phyloP scores from a whole-genome alignment of 257 asterid species.

The Plantago ovata region DNA sequence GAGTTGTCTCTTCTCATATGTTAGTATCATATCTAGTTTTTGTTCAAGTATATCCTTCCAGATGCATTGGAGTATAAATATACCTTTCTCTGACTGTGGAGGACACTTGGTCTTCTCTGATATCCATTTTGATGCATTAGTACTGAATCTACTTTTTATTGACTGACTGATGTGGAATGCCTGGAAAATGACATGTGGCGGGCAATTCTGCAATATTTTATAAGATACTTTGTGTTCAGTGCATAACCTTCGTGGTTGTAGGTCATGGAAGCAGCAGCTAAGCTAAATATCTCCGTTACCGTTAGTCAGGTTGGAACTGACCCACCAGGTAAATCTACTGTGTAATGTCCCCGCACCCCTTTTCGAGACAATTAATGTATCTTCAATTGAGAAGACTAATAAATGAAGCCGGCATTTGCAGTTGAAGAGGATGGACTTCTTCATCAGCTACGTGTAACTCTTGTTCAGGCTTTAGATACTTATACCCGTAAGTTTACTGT shows the following conservation, averaged over 20 bases:
- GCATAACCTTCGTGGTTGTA: constrained; percentile 19
- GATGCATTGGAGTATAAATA: too few relatives aligned
- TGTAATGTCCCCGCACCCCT: too few relatives aligned
- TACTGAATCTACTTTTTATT: too few relatives aligned
- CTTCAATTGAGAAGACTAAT: constrained; percentile 53
- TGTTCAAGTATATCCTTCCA: background rate
- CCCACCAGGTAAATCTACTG: constrained; percentile 39
- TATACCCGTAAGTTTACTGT: constrained; percentile 38
- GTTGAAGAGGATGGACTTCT: constrained; percentile 89
- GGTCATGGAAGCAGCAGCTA: constrained; percentile 86
- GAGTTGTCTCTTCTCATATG: background rate
- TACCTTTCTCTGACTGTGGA: too few relatives aligned
- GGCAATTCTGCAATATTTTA: constrained; percentile 1
- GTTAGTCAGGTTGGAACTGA: constrained; percentile 84
- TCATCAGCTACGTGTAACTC: constrained; percentile 73
- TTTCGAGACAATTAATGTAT: constrained; percentile 21
- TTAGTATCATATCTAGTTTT: background rate
- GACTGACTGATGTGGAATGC: too few relatives aligned
- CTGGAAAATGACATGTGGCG: background rate
- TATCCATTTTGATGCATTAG: too few relatives aligned
- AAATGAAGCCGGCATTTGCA: constrained; percentile 82
- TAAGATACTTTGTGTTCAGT: too few relatives aligned
- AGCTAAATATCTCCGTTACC: constrained; percentile 58
- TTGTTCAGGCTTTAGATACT: constrained; percentile 70
- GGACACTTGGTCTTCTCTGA: too few relatives aligned